A percentile compares a stretch with the other conserved stretches of the same genome.
These are phyloP conservation scores for Mortierella sp. DNA, from an alignment of 371 early-diverging fungal genomes.

Conservation along the genomic window DNA sequence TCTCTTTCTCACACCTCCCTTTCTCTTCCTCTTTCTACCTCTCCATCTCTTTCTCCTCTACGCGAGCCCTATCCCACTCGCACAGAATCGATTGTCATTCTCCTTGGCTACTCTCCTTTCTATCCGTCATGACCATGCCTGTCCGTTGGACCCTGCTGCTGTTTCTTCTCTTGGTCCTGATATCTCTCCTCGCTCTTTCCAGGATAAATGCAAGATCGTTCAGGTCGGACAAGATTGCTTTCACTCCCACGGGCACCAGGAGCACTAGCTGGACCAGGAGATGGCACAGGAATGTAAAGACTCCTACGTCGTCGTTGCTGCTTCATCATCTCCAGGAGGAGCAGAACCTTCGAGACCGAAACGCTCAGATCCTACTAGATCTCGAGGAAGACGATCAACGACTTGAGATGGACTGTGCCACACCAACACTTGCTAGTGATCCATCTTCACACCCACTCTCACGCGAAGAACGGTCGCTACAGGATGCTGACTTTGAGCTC, in stretches of 20 bases:
- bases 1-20: not conserved
- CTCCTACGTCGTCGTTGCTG: not conserved
- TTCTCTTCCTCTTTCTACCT: not conserved
- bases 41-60: not conserved
- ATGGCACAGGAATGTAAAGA: not conserved
- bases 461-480: slow-evolving; percentile 25
- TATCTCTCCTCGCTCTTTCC: slow-evolving; percentile 37
- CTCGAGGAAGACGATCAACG: slow-evolving; percentile 46
- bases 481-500: slow-evolving; percentile 48
- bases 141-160: slow-evolving; percentile 36
- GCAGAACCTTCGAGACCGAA: slow-evolving; percentile 29
- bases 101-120: no score
- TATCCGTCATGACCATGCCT: slow-evolving; percentile 22
- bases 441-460: slow-evolving; percentile 2
- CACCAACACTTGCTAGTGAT: not conserved
- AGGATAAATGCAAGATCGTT: slow-evolving; percentile 11
- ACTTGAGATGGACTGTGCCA: slow-evolving; percentile 28
- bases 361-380: slow-evolving; percentile 34
- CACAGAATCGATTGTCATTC: no score
- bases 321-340: slow-evolving; percentile 47
- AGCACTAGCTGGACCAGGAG: not conserved
- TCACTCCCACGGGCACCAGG: not conserved
- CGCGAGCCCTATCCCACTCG: no score
- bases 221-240: not conserved
- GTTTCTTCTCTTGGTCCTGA: slow-evolving; percentile 29